Percentiles rank a stretch among this genome's conserved stretches.
Evolutionary conservation across 352 stramenopile species (phyloP).

Genomic region (Phytopythium cucurbitacearum): DNA sequence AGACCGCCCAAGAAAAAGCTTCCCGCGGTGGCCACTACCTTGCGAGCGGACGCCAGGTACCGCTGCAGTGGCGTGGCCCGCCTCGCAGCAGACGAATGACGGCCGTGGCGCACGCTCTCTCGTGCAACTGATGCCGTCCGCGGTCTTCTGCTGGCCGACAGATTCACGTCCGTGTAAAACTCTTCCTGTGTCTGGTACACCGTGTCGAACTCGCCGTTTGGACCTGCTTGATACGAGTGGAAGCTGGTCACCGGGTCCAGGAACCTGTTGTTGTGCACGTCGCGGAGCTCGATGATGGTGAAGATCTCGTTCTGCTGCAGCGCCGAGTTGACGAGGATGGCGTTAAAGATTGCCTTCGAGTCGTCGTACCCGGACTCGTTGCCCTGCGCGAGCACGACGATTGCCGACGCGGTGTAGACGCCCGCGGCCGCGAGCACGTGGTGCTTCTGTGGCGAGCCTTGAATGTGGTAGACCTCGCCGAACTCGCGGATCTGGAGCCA

Average conservation of each 20-base stretch:
- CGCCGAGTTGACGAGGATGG: slow-evolving; percentile 75
- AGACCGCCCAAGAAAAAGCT: slow-evolving; percentile 71
- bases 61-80: slow-evolving; percentile 40
- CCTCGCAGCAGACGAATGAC: slow-evolving; percentile 22
- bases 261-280: slow-evolving; percentile 83
- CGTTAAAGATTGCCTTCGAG: slow-evolving; percentile 85
- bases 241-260: slow-evolving; percentile 73
- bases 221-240: slow-evolving; percentile 18
- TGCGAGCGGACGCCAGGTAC: slow-evolving; percentile 10
- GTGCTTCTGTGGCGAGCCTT: slow-evolving; percentile 71
- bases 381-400: slow-evolving; percentile 78
- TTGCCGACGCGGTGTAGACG: slow-evolving; percentile 76
- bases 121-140: slow-evolving; percentile 12
- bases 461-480: slow-evolving; percentile 74
- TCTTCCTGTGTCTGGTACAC: slow-evolving; percentile 14
- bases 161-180: slow-evolving; percentile 1
- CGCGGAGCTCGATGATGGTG: slow-evolving; percentile 82
- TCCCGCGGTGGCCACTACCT: slow-evolving; percentile 13
- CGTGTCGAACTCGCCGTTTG: slow-evolving; percentile 4
- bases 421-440: slow-evolving; percentile 62
- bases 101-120: slow-evolving; percentile 17
- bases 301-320: slow-evolving; percentile 66
- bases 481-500: slow-evolving; percentile 69
- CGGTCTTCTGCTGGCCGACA: neutral
- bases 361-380: slow-evolving; percentile 71